Conservation (phyloP, 2,329 filamentous ascomycete species). For the Monilinia fructicola region DNA sequence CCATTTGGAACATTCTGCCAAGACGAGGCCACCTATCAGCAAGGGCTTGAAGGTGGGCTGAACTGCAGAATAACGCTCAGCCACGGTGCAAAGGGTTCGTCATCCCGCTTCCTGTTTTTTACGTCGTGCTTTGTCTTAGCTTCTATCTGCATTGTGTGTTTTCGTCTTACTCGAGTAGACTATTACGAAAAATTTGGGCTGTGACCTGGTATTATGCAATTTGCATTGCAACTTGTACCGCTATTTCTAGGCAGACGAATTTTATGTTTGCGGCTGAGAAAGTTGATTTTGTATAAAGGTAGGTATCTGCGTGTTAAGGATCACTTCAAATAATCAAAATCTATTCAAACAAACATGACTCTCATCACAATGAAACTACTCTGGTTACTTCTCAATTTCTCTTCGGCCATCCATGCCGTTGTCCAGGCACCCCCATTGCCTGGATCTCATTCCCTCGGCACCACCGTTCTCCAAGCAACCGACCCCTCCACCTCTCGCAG, state of each 20-base stretch:
- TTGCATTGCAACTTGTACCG: not conserved
- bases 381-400: constrained; percentile 6
- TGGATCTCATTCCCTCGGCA: constrained; percentile 15
- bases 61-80: not conserved
- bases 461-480: constrained; percentile 14
- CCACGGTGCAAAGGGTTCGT: constrained; percentile 2
- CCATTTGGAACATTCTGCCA: not conserved
- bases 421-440: constrained; percentile 16
- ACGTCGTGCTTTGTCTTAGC: not conserved
- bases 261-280: constrained; percentile 6
- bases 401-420: not conserved
- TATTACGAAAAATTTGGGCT: not conserved
- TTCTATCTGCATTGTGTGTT: not conserved
- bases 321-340: not conserved
- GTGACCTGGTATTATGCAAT: not conserved
- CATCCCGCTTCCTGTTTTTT: not conserved
- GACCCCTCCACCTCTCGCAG: constrained; percentile 17
- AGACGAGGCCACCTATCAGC: not conserved
- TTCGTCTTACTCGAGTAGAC: not conserved
- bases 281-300: not conserved
- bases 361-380: constrained; percentile 10
- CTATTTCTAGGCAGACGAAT: constrained; percentile 15
- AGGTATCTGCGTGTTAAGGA: not conserved
- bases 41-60: not conserved
- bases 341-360: not conserved